Evolutionary conservation across 2,329 filamentous ascomycete species (phyloP), one percentile per base, ranked within the genome.

Genomic region (Botrytis galanthina): DNA sequence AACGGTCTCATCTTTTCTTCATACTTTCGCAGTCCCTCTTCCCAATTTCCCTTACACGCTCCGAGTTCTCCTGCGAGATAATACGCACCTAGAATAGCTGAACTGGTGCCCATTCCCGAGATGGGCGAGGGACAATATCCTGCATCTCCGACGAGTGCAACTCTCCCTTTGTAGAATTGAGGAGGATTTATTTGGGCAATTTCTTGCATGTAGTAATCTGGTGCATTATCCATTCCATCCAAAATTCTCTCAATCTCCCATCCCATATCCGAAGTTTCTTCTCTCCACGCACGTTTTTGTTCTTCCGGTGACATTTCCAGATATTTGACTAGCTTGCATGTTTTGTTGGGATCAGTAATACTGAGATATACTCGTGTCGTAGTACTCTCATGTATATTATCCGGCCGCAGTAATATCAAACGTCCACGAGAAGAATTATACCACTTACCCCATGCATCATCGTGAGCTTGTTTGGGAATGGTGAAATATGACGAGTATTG

Each of bases 121-220:
- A 82, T 79, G 3, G 70, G 70, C 4, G 61, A 60, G 32, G 71
- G 71, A 16, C 81, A 81, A 73, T 83, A 85, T 0, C 81, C 87
- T 3, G 87, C 87, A 78, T 90, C 88, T 9, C 88, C 88, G 2
- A 89, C 80, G 1, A 90, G 79, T 4, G 89, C 82, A 16, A 77
- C 74, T 9, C 76, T 75, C 2, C 88, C 83, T 32, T 76, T 79
- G 42, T 72, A 80, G 79, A 85, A 5, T 83, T 82, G 74, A 0
- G 81, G 77, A 59, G 83, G 64, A 48, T 82, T 83, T 32, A 88
- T 81, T n/a, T 83, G 82, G 0, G 79, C 81, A 29, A 85, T 76
- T 16, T 81, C 78, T 37, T 80, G 79, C 74, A 81, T 81, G 72
- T 85, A 84, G 75, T 85, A 83, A 73, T 84, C 83, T 1, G 80